phyloP scores from a whole-genome alignment of 371 early-diverging fungal genomes.

The Mortierella sp. region DNA sequence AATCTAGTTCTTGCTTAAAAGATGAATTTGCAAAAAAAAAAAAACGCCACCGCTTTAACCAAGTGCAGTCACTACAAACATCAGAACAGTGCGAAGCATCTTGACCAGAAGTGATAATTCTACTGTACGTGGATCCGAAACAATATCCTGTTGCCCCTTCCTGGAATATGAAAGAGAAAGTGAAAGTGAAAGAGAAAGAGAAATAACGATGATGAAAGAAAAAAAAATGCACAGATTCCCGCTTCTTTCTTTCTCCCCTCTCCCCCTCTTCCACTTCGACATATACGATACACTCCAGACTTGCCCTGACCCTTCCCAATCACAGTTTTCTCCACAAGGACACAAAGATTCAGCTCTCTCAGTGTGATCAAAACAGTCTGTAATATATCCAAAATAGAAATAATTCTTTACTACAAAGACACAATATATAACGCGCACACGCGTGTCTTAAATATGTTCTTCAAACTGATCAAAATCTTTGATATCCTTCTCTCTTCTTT shows the following conservation, averaged over 20 bases:
- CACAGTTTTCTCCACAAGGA: background rate
- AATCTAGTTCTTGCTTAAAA: too few relatives aligned
- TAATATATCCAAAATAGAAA: slow-evolving; percentile 21
- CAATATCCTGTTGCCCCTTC: too few relatives aligned
- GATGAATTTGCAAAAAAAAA: too few relatives aligned
- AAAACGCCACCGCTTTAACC: too few relatives aligned
- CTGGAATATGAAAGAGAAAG: background rate
- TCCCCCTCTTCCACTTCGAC: background rate
- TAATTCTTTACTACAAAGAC: background rate
- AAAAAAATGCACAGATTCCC: background rate
- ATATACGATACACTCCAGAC: background rate
- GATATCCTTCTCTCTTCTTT: background rate
- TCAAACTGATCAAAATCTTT: background rate
- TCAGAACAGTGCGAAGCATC: too few relatives aligned
- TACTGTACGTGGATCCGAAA: background rate
- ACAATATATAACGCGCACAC: slow-evolving; percentile 3
- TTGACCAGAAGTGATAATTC: too few relatives aligned
- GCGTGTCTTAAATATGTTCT: background rate
- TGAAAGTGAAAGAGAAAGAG: background rate
- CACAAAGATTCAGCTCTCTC: background rate
- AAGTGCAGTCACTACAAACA: too few relatives aligned
- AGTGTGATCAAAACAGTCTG: background rate
- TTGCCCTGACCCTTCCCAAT: background rate
- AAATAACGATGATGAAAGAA: background rate
- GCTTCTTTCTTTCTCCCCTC: background rate